Evolutionary conservation across 345 rosid genomes (phyloP), one percentile per base, ranked within the genome.

Genomic region (Lepidium aucheri): DNA sequence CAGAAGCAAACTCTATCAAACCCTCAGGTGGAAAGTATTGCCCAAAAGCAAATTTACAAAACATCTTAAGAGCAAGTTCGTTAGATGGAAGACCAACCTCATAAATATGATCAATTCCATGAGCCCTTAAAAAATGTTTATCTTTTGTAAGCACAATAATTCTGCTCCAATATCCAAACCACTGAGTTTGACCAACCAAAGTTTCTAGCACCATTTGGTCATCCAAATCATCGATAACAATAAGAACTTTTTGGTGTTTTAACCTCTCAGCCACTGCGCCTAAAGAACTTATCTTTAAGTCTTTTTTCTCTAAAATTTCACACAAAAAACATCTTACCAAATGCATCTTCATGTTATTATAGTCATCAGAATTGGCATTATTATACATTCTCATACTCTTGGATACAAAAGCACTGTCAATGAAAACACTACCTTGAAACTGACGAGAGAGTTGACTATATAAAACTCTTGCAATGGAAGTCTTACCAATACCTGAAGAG

Each of bases 61-160:
- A 44, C 5, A 71, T 67, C 14, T 46, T 7, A 6, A 66, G 10
- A 22, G 79, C 69, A 1, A 57, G 30, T 2, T 3, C 12, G 2
- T 54, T 9, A 3, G 33, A n/a, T 32, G 74, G 63, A 9, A 20
- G 20, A 47, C 17, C 2, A 3, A 60, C 66, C n/a, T 30, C 4
- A 26, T 60, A 60, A 7, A 60, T 12, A 16, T 4, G 14, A 1
- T 42, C 10, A 32, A 60, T 44, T 8, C 4, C 3, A 14, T 60
- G 16, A 7, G 53, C 13, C 9, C 16, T 44, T 3, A 73, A 43
- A 4, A 65, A 6, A 15, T 73, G 60, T 8, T 30, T 46, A 39
- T 77, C 62, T 74, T 88, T 73, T 33, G 90, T 81, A 14, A 88
- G 76, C 36, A 83, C 65, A 8, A 87, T 79, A 38, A 85, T 73